Base-by-base conservation (phyloP, 2,329 filamentous ascomycete species). In the Aspergillus fructus region DNA sequence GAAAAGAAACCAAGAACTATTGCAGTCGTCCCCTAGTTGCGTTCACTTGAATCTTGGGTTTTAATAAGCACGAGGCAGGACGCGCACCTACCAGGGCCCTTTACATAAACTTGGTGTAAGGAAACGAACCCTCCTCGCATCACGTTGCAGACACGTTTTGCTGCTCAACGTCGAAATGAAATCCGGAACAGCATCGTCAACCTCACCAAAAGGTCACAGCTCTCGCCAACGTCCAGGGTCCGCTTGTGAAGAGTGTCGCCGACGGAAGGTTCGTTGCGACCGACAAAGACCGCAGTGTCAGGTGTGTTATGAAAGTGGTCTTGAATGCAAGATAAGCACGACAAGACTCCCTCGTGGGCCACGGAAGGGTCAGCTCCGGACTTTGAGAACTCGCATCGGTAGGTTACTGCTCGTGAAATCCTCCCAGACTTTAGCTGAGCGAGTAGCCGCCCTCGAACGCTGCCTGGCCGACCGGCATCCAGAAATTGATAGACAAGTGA, bases 181-280 rank as follows among this genome's bases (percentile, higher is more conserved):
- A 21, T 43, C 41, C 24, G 59, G 49, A n/a, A 60, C 60, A 51
- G 54, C 51, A 2, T 49, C 61, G 3, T 56, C 59, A 6, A 56
- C 59, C 13, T 50, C 54, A 4, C 27, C 50, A n/a, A 5, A 42
- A 7, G 23, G 15, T 11, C 41, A 47, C 27, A 55, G 60, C 24
- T 67, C 64, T 15, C 64, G 67, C 15, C 67, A 69, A 54, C 64
- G 65, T 2, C 67, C 67, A 5, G 67, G 67, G 7, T 65, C 63
- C 2, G 68, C 68, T 5, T 71, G 68, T 27, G 68, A 71, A 41
- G 67, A 71, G 54, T 71, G 68, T 48, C 68, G 68, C 17, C 62
- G 65, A 42, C 66, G 67, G 13, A 71, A 71, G 43, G 62, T 67
- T 12, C 64, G 68, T 40, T 71, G 68, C 47, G 67, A 71, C 55